phyloP scores from a whole-genome alignment of 345 rosid species.

The Combretum micranthum region DNA sequence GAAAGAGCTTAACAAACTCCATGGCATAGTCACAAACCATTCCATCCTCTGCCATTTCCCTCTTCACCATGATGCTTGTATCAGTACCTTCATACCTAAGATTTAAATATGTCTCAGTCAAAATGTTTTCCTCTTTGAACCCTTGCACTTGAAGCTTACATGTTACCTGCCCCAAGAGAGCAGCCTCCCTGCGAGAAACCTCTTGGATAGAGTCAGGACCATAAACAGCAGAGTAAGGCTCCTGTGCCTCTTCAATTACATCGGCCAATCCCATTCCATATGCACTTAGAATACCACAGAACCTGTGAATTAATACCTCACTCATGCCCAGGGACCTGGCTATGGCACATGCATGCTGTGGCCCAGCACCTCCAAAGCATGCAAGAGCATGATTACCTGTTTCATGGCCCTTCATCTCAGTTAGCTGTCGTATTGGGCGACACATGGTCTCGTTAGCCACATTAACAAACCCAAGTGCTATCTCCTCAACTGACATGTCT shows the following conservation, averaged over 20 bases:
- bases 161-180: conserved; percentile 47
- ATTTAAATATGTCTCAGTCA: conserved; percentile 71
- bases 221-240: conserved; percentile 86
- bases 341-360: conserved; percentile 96
- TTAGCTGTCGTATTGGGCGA: conserved; percentile 87
- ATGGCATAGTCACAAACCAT: conserved; percentile 48
- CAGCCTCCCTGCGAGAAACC: conserved; percentile 54
- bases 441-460: conserved; percentile 99
- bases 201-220: conserved; percentile 56
- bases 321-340: conserved; percentile 91
- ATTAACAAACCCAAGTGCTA: conserved; percentile 82
- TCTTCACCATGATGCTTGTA: conserved; percentile 93
- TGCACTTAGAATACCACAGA: conserved; percentile 91
- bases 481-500: conserved; percentile 83
- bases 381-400: conserved; percentile 91
- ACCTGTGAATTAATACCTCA: conserved; percentile 80
- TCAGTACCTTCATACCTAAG: conserved; percentile 96
- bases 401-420: conserved; percentile 99
- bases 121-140: conserved; percentile 54
- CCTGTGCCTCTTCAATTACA: conserved; percentile 94
- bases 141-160: conserved; percentile 75
- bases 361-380: conserved; percentile 99
- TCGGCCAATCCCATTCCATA: conserved; percentile 99
- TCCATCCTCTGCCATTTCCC: conserved; percentile 33
- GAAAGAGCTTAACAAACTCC: conserved; percentile 75